Percentiles rank a stretch among this genome's conserved stretches.
phyloP scores from a whole-genome alignment of 2,329 filamentous ascomycete species.

The Pezicula neosporulosa region DNA sequence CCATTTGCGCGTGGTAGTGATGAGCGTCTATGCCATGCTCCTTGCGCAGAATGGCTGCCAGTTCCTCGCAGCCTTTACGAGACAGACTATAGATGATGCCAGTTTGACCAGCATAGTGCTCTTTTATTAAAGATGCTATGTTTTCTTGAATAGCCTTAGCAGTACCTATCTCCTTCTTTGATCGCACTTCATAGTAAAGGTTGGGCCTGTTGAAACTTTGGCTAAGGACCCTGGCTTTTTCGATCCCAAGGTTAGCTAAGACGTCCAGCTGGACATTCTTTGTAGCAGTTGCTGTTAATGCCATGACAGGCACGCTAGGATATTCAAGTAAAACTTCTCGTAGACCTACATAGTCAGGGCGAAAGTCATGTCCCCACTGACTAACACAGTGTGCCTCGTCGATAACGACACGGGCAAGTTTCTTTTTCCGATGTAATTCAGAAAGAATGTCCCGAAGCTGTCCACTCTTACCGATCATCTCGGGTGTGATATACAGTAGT shows the following conservation, averaged over 20 bases:
- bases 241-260: constrained; percentile 85
- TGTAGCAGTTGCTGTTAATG: constrained; percentile 92
- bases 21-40: constrained; percentile 66
- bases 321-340: constrained; percentile 71
- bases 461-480: constrained; percentile 86
- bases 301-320: constrained; percentile 83
- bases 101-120: constrained; percentile 65
- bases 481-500: constrained; percentile 90
- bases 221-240: constrained; percentile 69
- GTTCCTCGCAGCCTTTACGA: constrained; percentile 74
- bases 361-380: constrained; percentile 98
- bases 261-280: constrained; percentile 90
- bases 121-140: constrained; percentile 65
- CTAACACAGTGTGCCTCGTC: constrained; percentile 99
- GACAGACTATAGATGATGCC: constrained; percentile 95
- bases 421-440: constrained; percentile 63
- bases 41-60: constrained; percentile 65
- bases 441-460: constrained; percentile 64
- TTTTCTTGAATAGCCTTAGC: constrained; percentile 46
- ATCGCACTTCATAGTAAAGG: constrained; percentile 78
- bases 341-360: constrained; percentile 89
- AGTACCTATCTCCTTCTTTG: constrained; percentile 61
- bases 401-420: constrained; percentile 87
- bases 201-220: constrained; percentile 99
- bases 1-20: constrained; percentile 84